Evolutionary conservation across 106 monocot genomes (phyloP).

Genomic region (Xerophyta viscosa): DNA sequence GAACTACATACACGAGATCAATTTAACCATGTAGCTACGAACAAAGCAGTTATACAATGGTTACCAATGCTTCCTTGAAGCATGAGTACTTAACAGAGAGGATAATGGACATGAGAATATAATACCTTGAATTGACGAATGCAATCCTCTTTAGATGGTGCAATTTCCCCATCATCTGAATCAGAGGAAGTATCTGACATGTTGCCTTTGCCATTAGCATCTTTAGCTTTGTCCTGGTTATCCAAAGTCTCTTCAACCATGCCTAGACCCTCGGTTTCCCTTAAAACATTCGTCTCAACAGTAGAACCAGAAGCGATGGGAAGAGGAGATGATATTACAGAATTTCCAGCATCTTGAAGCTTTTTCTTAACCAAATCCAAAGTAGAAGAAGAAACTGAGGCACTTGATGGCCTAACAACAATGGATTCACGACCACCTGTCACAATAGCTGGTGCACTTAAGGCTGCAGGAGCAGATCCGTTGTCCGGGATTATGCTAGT

Average conservation of each 20-base stretch:
- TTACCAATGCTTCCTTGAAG: too few species aligned
- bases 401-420: conserved; percentile 30
- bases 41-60: too few species aligned
- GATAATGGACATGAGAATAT: too few species aligned
- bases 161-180: conserved; percentile 85
- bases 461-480: conserved; percentile 13
- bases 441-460: conserved; percentile 48
- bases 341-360: conserved; percentile 72
- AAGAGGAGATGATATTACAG: conserved; percentile 35
- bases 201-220: conserved; percentile 53
- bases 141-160: conserved; percentile 61
- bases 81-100: too few species aligned
- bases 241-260: conserved; percentile 29
- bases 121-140: conserved; percentile 93
- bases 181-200: conserved; percentile 82
- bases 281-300: conserved; percentile 49
- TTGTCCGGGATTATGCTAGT: conserved; percentile 22
- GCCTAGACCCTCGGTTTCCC: conserved; percentile 27
- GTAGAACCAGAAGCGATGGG: conserved; percentile 20
- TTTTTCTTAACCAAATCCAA: conserved; percentile 96
- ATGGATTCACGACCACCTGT: conserved; percentile 79
- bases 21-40: too few species aligned
- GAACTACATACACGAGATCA: too few species aligned
- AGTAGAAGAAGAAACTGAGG: conserved; percentile 62
- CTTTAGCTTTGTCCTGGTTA: conserved; percentile 70